A percentile compares a stretch with the other conserved stretches of the same genome.
These are phyloP conservation scores for Avena sativa DNA, from an alignment of 176 grass and related monocot species.

Conservation along the genomic window DNA sequence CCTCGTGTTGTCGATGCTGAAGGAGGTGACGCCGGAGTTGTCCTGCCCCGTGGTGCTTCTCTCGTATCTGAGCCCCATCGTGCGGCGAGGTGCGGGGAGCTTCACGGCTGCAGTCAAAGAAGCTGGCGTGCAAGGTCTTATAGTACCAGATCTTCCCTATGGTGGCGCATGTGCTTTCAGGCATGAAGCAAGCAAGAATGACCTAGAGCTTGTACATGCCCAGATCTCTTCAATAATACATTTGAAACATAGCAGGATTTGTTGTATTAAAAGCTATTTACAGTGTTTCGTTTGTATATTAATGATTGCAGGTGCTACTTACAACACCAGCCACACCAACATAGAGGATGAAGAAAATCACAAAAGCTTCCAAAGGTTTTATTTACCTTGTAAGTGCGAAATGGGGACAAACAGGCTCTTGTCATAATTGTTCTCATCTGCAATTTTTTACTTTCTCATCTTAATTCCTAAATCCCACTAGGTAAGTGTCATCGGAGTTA, in stretches of 20 bases:
- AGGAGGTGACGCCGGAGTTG: slow-evolving; percentile 21
- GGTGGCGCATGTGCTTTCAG: slow-evolving; percentile 45
- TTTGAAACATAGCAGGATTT: not conserved
- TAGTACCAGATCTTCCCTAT: slow-evolving; percentile 74
- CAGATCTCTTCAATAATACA: not conserved
- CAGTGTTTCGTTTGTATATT: not conserved
- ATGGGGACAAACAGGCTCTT: not conserved
- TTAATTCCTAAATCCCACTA: not conserved
- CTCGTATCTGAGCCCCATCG: slow-evolving; percentile 74
- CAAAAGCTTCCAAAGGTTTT: slow-evolving; percentile 70
- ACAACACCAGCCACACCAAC: slow-evolving; percentile 71
- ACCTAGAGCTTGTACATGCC: slow-evolving; percentile 66
- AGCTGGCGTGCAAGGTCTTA: slow-evolving; percentile 63
- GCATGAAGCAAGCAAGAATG: slow-evolving; percentile 63
- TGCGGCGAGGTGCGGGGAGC: slow-evolving; percentile 50
- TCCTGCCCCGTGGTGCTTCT: slow-evolving; percentile 87
- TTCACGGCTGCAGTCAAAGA: slow-evolving; percentile 59
- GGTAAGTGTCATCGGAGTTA: slow-evolving; percentile 78
- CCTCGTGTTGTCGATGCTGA: slow-evolving; percentile 64
- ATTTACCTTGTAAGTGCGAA: slow-evolving; percentile 66
- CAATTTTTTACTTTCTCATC: not conserved
- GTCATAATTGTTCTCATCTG: not conserved
- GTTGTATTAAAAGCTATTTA: not conserved
- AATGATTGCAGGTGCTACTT: slow-evolving; percentile 60
- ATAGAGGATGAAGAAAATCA: slow-evolving; percentile 74